phyloP scores from a whole-genome alignment of 805 yeast genomes.

The Starmerella stellata region DNA sequence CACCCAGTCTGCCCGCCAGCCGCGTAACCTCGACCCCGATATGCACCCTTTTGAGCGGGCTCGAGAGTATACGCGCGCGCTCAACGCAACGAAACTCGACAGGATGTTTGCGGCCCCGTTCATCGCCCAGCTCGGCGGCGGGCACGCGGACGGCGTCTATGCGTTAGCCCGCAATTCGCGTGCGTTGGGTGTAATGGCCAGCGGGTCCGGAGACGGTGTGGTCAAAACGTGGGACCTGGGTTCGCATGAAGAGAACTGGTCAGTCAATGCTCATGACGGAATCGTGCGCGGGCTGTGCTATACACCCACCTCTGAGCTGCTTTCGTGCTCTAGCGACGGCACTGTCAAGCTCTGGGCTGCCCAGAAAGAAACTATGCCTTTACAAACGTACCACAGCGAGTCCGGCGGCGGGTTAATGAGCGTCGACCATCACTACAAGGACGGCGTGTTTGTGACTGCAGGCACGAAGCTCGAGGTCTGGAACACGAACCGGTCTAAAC shows the following conservation, averaged over 20 bases:
- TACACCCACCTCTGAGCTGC: slow-evolving; percentile 42
- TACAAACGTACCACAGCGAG: slow-evolving; percentile 67
- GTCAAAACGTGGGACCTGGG: slow-evolving; percentile 87
- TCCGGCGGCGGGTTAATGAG: slow-evolving; percentile 52
- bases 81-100: slow-evolving; percentile 87
- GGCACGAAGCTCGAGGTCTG: slow-evolving; percentile 82
- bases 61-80: slow-evolving; percentile 83
- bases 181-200: slow-evolving; percentile 56
- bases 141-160: slow-evolving; percentile 91
- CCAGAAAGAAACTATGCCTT: slow-evolving; percentile 5
- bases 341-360: slow-evolving; percentile 80
- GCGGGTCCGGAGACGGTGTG: slow-evolving; percentile 91
- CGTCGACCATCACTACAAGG: slow-evolving; percentile 67
- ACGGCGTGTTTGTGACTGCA: slow-evolving; percentile 69
- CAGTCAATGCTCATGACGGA: slow-evolving; percentile 79
- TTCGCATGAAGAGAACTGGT: slow-evolving; percentile 51
- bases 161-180: slow-evolving; percentile 62
- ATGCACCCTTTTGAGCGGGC: slow-evolving; percentile 95
- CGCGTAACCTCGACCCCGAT: slow-evolving; percentile 83
- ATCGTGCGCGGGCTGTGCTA: slow-evolving; percentile 72
- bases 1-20: slow-evolving; percentile 70
- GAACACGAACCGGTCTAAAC: slow-evolving; percentile 68
- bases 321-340: slow-evolving; percentile 84
- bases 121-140: slow-evolving; percentile 82
- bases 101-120: slow-evolving; percentile 97